Conservation (phyloP, 2,329 filamentous ascomycete species). For the Penicillium sp. region DNA sequence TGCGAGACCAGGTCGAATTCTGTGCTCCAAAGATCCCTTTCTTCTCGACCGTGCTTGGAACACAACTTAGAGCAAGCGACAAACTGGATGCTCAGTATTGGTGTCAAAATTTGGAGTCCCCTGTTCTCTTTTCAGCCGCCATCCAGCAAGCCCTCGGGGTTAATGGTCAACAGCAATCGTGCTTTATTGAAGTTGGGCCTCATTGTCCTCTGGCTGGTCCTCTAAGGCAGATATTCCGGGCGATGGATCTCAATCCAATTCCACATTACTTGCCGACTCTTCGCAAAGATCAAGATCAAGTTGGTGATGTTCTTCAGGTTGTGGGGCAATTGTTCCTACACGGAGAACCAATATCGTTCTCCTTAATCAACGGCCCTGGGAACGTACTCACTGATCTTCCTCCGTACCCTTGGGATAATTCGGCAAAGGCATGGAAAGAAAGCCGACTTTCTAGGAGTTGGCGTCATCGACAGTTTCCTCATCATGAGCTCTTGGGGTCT, state of each 20-base stretch:
- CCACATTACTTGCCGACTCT: conserved; percentile 1
- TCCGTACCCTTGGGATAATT: conserved; percentile 29
- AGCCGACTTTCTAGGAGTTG: conserved; percentile 21
- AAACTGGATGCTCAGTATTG: conserved; percentile 11
- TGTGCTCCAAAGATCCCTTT: neutral
- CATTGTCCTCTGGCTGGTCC: conserved; percentile 1
- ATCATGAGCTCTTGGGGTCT: conserved; percentile 30
- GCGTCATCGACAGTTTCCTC: conserved; percentile 12
- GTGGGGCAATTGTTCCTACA: conserved; percentile 2
- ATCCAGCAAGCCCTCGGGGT: conserved; percentile 9
- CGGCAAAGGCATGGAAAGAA: conserved; percentile 5
- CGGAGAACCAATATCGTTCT: conserved; percentile 1
- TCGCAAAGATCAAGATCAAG: neutral
- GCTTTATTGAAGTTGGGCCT: conserved; percentile 10
- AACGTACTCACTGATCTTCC: conserved; percentile 28
- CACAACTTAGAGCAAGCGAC: neutral
- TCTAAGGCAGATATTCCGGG: neutral
- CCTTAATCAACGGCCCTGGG: conserved; percentile 1
- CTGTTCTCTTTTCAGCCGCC: conserved; percentile 18
- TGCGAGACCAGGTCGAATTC: no score
- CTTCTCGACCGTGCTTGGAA: neutral
- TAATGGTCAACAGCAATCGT: no score
- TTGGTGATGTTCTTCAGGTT: neutral
- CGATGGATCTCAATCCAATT: no score
- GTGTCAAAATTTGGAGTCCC: conserved; percentile 11